A percentile compares a stretch with the other conserved stretches of the same genome.
Conservation (phyloP, 306 rosid genomes). For the Cucurbita ficifolia region DNA sequence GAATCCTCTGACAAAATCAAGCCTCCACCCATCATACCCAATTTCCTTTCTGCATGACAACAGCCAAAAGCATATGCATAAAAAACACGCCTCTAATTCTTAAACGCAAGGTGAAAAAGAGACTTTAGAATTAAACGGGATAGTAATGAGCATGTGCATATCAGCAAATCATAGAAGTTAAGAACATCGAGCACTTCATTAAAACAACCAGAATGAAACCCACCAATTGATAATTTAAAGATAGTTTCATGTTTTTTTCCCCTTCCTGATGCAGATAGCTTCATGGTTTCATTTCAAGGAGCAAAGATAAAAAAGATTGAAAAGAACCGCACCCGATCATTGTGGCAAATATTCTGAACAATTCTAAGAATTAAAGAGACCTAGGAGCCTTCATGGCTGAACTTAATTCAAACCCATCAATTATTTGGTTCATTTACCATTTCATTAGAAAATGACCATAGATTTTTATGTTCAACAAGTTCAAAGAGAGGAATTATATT, state of each 20-base stretch:
- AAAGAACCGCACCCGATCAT: neutral
- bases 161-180: neutral
- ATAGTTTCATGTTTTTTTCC: neutral
- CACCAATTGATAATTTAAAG: neutral
- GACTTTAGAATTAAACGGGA: neutral
- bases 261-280: neutral
- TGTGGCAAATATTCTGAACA: neutral
- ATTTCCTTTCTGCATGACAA: constrained; percentile 55
- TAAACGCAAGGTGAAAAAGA: neutral
- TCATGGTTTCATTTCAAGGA: neutral
- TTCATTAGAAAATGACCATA: neutral
- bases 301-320: neutral
- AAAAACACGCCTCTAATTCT: neutral
- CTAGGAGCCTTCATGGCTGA: neutral
- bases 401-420: neutral
- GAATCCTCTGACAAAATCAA: constrained; percentile 92
- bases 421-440: neutral
- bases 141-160: neutral
- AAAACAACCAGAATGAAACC: neutral
- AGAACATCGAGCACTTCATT: neutral
- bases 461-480: neutral
- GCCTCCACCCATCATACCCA: constrained; percentile 98
- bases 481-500: neutral
- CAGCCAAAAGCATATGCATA: constrained; percentile 6
- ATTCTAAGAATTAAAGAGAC: neutral